These are phyloP conservation scores for Aspergillus fumigatus DNA, from an alignment of 2,329 filamentous ascomycete genomes.

Conservation along the genomic window DNA sequence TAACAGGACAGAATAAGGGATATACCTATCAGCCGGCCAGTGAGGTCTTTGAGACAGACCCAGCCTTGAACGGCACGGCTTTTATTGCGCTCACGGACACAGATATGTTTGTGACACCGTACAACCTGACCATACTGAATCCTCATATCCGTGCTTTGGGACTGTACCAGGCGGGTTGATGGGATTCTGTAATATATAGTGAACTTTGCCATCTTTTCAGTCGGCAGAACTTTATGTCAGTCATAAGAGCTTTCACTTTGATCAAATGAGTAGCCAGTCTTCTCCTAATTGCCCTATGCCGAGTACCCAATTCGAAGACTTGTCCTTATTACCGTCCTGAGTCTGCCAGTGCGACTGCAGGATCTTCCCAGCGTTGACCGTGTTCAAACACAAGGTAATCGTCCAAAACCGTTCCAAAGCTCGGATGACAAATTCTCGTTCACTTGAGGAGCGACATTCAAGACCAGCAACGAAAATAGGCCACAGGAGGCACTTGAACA, in stretches of 20 bases:
- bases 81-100: not conserved
- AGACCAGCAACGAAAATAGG: slow-evolving; percentile 31
- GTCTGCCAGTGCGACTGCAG: slow-evolving; percentile 24
- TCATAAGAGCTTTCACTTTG: slow-evolving; percentile 15
- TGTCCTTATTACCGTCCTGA: not conserved
- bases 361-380: slow-evolving; percentile 27
- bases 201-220: too few species aligned
- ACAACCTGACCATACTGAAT: slow-evolving; percentile 1
- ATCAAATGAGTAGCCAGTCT: slow-evolving; percentile 30
- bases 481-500: slow-evolving; percentile 35
- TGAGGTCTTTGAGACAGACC: not conserved
- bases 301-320: slow-evolving; percentile 25
- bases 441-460: slow-evolving; percentile 20
- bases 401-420: slow-evolving; percentile 28
- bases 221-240: not conserved
- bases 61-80: not conserved
- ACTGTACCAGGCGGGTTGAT: not conserved
- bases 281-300: slow-evolving; percentile 22
- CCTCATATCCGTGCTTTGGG: slow-evolving; percentile 1
- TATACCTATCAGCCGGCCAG: slow-evolving; percentile 4
- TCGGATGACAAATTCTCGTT: slow-evolving; percentile 20
- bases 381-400: slow-evolving; percentile 29
- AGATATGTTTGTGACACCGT: slow-evolving; percentile 1
- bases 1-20: slow-evolving; percentile 4
- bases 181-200: too few species aligned